Conservation (phyloP, 306 rosid genomes). For the Trifolium repens region DNA sequence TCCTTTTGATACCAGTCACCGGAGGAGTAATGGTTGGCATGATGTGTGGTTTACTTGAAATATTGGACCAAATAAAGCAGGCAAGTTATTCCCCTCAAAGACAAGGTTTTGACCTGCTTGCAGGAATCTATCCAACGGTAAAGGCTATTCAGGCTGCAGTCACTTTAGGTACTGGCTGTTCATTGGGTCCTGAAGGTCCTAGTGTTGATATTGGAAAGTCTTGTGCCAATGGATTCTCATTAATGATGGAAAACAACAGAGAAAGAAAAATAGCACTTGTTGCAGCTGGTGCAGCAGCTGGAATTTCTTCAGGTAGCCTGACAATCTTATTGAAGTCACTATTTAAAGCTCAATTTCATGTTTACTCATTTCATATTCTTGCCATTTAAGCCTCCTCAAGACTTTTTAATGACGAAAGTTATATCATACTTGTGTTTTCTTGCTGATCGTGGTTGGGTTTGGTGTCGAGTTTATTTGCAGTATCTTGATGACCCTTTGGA, state of each 20-base stretch:
- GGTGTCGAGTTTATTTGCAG: conserved; percentile 14
- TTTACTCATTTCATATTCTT: conserved; percentile 30
- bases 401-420: conserved; percentile 6
- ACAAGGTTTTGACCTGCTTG: conserved; percentile 82
- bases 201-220: conserved; percentile 99
- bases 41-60: conserved; percentile 98
- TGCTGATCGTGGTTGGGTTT: conserved; percentile 16
- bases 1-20: conserved; percentile 84
- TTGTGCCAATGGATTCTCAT: conserved; percentile 90
- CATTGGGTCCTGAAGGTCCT: conserved; percentile 99
- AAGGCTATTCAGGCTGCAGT: conserved; percentile 97
- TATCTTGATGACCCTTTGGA: conserved; percentile 13
- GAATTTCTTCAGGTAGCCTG: conserved; percentile 84
- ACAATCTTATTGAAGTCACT: conserved; percentile 34
- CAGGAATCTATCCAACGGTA: conserved; percentile 79
- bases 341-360: conserved; percentile 32
- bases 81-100: conserved; percentile 65
- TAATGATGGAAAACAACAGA: conserved; percentile 93
- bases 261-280: conserved; percentile 91
- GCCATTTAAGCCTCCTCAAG: conserved; percentile 11
- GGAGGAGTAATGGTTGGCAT: conserved; percentile 97
- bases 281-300: conserved; percentile 99
- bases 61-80: conserved; percentile 83
- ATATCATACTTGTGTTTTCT: conserved; percentile 18
- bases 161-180: conserved; percentile 94